These are phyloP conservation scores for Candida boleticola DNA, from an alignment of 805 yeast species.

Conservation along the genomic window DNA sequence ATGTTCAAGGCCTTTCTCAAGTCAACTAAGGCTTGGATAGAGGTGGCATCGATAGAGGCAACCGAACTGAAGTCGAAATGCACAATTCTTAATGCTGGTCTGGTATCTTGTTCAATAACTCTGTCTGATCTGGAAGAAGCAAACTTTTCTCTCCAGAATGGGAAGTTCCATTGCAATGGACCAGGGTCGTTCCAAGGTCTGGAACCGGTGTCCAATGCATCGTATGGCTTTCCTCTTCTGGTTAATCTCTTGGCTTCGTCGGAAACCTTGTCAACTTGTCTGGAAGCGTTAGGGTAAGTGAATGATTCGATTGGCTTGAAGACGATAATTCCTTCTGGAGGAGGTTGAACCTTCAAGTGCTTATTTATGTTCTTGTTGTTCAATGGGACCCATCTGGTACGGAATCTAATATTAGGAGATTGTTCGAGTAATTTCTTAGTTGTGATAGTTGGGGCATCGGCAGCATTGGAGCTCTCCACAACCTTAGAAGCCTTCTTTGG, in stretches of 20 bases:
- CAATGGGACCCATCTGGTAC: slow-evolving; percentile 70
- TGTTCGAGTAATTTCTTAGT: slow-evolving; percentile 21
- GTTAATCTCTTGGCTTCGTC: slow-evolving; percentile 66
- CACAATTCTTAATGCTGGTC: slow-evolving; percentile 69
- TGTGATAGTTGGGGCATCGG: slow-evolving; percentile 5
- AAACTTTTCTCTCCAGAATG: slow-evolving; percentile 21
- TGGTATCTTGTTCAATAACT: slow-evolving; percentile 31
- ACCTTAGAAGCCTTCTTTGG: slow-evolving; percentile 9
- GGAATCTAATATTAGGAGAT: slow-evolving; percentile 42
- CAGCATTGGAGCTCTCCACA: slow-evolving; percentile 11
- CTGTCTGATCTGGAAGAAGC: slow-evolving; percentile 10
- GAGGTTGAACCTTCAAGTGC: slow-evolving; percentile 59
- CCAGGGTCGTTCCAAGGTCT: slow-evolving; percentile 94
- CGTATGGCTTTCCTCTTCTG: slow-evolving; percentile 55
- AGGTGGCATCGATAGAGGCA: slow-evolving; percentile 73
- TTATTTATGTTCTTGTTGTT: slow-evolving; percentile 50
- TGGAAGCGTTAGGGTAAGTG: slow-evolving; percentile 77
- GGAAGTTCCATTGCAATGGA: slow-evolving; percentile 42
- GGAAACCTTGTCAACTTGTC: slow-evolving; percentile 65
- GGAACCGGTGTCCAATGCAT: slow-evolving; percentile 45
- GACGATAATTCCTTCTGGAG: slow-evolving; percentile 89
- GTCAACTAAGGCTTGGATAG: slow-evolving; percentile 76
- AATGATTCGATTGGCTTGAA: slow-evolving; percentile 80
- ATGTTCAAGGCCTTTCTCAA: slow-evolving; percentile 66
- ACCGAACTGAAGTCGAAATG: slow-evolving; percentile 83